Base-by-base conservation (phyloP, 805 yeast species). In the Ogataea nonfermentans region DNA sequence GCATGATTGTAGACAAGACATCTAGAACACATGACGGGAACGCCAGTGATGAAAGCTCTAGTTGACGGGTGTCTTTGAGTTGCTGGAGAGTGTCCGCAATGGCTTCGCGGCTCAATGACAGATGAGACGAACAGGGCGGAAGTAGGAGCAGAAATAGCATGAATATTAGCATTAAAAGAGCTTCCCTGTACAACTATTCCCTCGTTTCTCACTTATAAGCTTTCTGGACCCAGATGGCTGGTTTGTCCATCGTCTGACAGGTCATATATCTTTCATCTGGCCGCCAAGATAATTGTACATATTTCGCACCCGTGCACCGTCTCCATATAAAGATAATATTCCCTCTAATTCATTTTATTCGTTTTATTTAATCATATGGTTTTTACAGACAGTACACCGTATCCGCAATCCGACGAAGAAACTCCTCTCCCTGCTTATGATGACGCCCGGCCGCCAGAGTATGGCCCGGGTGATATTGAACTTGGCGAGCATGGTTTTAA, bases 21-120 rank as follows among this genome's bases (percentile, higher is more conserved):
- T 47, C 49, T 34, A 49, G 28, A 12, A 47, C 44, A 30, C 53
- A 49, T 3, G 51, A 41, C 9, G 48, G 42, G 22, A 30, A 35
- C n/a, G 26, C 22, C 15, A 30, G 34, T 14, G 35, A 20, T 3
- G 36, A n/a, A 2, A 32, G 9, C 4, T 35, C 40, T 19, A 40
- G 16, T 24, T 42, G 34, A 7, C 32, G 32, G 3, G 26, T 24
- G 11, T 44, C 37, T 22, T 38, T 35, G 13, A 49, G 37, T 23
- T 32, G 37, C 15, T 44, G 46, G 10, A 49, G 23, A 2, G 49
- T 35, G 10, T 43, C 43, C 14, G 37, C 41, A 2, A 49, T 36
- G 9, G 47, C 40, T 9, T 32, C 45, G 15, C 22, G 22, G 22
- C 22, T 19, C 8, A 19, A 19, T 19, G 22, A 19, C 22, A 19